Evolutionary conservation across 2,329 filamentous ascomycete genomes (phyloP), one percentile per base, ranked within the genome.

Genomic region (Aureobasidium mangrovei): DNA sequence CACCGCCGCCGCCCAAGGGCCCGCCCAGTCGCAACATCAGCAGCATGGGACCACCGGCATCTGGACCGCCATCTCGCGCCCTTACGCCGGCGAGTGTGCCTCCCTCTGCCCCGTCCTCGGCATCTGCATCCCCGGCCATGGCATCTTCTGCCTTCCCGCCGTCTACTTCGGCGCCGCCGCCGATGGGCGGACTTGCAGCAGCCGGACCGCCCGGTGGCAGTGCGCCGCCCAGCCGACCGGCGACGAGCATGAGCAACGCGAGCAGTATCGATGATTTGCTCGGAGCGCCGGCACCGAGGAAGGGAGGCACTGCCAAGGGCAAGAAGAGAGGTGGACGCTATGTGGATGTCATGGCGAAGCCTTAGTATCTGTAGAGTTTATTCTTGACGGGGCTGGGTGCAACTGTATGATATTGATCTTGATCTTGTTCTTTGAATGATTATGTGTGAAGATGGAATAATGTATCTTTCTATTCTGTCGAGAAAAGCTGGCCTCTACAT

Each of bases 261-360:
- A 94, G 85, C 69, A 93, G 86, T 62, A 94, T 98, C 65, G 93
- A 98, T 63, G 93, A 98, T 68, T 74, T 98, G 59, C 74, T 98
- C 26, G 88, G 88, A 4, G 83, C 86, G 4, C 81, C 86, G 3
- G 80, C 77, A 31, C 80, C 86, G 18, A 80, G 87, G 59, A 91
- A 86, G 57, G 79, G 78, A 65, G 65, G 69, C 9, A 69, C 68
- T 33, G 67, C 69, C 42, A 74, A 72, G 60, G 86, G 82, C 68
- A 88, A 86, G 63, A 88, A 89, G 75, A 95, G 90, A 76, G 83
- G 85, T 26, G 85, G 89, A 31, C 77, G 91, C 29, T 98, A 98
- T 75, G 84, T 98, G 31, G 93, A 98, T 77, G 89, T 98, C 57
- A 96, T 97, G 90, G 86, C 86, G 7, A 84, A 88, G 58, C 48